These are phyloP conservation scores for Saccharomycopsis fibuligera DNA, from an alignment of 805 yeast species.

Conservation along the genomic window DNA sequence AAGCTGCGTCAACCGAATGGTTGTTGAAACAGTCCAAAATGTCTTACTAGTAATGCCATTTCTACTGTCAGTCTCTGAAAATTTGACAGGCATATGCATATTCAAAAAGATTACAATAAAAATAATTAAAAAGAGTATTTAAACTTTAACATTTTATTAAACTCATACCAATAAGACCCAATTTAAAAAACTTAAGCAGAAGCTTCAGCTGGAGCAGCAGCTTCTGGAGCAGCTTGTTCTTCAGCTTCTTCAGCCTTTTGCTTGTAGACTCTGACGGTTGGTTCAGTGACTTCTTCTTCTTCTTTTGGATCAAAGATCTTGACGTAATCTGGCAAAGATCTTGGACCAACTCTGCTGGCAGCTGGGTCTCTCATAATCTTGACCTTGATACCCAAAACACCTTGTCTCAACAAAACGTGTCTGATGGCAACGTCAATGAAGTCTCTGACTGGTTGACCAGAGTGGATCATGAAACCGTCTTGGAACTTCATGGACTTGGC, in stretches of 20 bases:
- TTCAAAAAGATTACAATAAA: too few relatives aligned
- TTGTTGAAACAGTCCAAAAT: too few relatives aligned
- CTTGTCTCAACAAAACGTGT: constrained; percentile 99
- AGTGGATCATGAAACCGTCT: constrained; percentile 99
- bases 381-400: constrained; percentile 99
- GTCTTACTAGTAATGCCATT: too few relatives aligned
- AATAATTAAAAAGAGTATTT: too few relatives aligned
- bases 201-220: constrained; percentile 5
- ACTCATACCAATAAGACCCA: not conserved
- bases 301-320: constrained; percentile 91
- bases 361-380: constrained; percentile 99
- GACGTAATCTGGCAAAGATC: constrained; percentile 91
- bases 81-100: too few relatives aligned
- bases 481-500: constrained; percentile 99
- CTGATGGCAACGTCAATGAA: constrained; percentile 98
- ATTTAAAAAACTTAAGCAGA: constrained; percentile 21
- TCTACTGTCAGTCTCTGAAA: too few relatives aligned
- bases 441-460: constrained; percentile 99
- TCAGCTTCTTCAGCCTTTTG: constrained; percentile 35
- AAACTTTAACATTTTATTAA: too few relatives aligned
- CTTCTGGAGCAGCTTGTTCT: constrained; percentile 25
- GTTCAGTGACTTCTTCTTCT: constrained; percentile 74
- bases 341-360: constrained; percentile 77
- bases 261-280: constrained; percentile 73
- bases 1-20: too few relatives aligned